These are phyloP conservation scores for Copromyces sp. DNA, from an alignment of 495 filamentous ascomycete species.

Conservation along the genomic window DNA sequence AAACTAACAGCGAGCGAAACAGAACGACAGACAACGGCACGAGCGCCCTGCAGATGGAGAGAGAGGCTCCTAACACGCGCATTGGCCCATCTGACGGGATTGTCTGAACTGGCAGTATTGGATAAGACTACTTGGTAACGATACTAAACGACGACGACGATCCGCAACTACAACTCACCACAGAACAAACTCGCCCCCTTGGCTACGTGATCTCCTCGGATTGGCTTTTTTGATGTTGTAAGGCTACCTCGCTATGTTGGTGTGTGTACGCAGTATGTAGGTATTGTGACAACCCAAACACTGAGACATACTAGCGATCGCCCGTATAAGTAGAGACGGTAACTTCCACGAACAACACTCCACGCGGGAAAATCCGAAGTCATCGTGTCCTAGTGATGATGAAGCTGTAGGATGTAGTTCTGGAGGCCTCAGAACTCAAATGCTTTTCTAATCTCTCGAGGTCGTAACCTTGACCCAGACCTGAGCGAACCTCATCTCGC, in stretches of 20 bases:
- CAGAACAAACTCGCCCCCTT: neutral
- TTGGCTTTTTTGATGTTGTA: neutral
- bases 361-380: neutral
- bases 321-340: neutral
- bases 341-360: neutral
- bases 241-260: neutral
- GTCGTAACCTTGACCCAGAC: neutral
- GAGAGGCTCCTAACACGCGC: neutral
- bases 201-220: neutral
- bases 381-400: neutral
- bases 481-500: neutral
- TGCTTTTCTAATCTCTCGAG: neutral
- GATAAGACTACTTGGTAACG: neutral
- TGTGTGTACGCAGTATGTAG: neutral
- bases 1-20: neutral
- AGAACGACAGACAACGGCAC: neutral
- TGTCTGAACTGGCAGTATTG: neutral
- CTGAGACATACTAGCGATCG: neutral
- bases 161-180: neutral
- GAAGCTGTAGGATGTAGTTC: neutral
- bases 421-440: neutral
- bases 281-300: neutral
- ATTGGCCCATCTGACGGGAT: neutral
- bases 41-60: neutral
- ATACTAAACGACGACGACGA: neutral